Evolutionary conservation across 495 filamentous ascomycete genomes (phyloP), one percentile per base, ranked within the genome.

Genomic region (Xylaria grammica): DNA sequence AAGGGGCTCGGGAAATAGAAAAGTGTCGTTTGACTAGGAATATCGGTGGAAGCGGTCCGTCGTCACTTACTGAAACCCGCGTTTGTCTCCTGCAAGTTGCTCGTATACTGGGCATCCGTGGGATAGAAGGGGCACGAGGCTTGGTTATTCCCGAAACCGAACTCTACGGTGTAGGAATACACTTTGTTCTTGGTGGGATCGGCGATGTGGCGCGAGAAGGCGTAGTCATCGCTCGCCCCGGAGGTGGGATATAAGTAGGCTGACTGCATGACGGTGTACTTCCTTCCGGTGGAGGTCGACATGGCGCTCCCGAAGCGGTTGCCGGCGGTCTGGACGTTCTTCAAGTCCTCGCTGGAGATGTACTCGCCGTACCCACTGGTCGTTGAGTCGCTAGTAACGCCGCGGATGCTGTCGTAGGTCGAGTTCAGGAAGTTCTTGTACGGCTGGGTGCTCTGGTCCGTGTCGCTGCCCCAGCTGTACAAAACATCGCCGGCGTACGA

Each of bases 401-500:
- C 78, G 22, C 78, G 73, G 56, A 75, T 72, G 57, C 71, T 68
- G 40, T 78, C 72, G 56, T 73, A 81, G 1, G 72, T 65, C 7
- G 71, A 19, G 63, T 78, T 80, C 20, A 72, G 36, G 49, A 79
- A 77, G 48, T 77, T 82, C 74, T 69, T 69, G 46, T 61, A 59
- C 17, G 71, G 57, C 38, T 69, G 60, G 15, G 44, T 66, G 29
- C 64, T 54, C 67, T 80, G 77, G 65, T 74, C 72, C 6, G 69
- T 65, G 54, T 81, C 79, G 65, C 73, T 66, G 17, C 78, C 77
- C 78, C 78, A 82, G 63, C 52, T 64, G 66, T 80, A 79, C 0
- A 82, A 67, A 17, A 81, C 66, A 26, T 65, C 64, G 20, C 76
- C 76, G 30, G 74, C 72, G 45, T 69, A 72, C 4, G 78, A 79